Evolutionary conservation across 1,284 basidiomycete species (phyloP).

Genomic region (Volvariella surrecta): DNA sequence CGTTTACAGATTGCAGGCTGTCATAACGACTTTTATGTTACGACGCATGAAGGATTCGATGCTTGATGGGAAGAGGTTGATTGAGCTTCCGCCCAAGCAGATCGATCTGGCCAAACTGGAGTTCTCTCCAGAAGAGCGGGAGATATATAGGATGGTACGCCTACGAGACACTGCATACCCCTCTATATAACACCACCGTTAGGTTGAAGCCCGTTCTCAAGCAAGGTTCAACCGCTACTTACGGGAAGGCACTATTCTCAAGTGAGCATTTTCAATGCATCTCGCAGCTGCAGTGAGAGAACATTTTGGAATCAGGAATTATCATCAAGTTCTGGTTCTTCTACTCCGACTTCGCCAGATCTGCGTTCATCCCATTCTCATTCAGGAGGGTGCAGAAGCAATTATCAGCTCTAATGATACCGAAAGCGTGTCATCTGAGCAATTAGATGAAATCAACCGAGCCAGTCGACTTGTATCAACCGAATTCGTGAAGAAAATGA

Average conservation of each 20-base stretch:
- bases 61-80: slow-evolving; percentile 51
- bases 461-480: slow-evolving; percentile 34
- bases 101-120: slow-evolving; percentile 38
- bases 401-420: slow-evolving; percentile 29
- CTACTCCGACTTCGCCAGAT: slow-evolving; percentile 48
- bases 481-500: slow-evolving; percentile 41
- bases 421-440: slow-evolving; percentile 20
- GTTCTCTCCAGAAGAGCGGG: slow-evolving; percentile 46
- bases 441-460: slow-evolving; percentile 31
- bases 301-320: slow-evolving; percentile 33
- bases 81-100: slow-evolving; percentile 47
- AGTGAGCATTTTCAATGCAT: slow-evolving; percentile 21
- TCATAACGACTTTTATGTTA: slow-evolving; percentile 40
- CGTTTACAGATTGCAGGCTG: slow-evolving; percentile 39
- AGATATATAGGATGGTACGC: slow-evolving; percentile 43
- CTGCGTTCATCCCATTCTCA: slow-evolving; percentile 45
- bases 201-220: slow-evolving; percentile 49
- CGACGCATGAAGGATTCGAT: slow-evolving; percentile 46
- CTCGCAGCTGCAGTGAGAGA: neutral
- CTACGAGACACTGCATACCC: neutral
- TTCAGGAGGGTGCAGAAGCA: slow-evolving; percentile 36
- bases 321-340: slow-evolving; percentile 44
- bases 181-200: neutral
- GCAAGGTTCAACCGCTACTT: slow-evolving; percentile 51
- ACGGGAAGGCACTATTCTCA: slow-evolving; percentile 46